These are phyloP conservation scores for Mortierella sp. DNA, from an alignment of 371 early-diverging fungal species.

Conservation along the genomic window DNA sequence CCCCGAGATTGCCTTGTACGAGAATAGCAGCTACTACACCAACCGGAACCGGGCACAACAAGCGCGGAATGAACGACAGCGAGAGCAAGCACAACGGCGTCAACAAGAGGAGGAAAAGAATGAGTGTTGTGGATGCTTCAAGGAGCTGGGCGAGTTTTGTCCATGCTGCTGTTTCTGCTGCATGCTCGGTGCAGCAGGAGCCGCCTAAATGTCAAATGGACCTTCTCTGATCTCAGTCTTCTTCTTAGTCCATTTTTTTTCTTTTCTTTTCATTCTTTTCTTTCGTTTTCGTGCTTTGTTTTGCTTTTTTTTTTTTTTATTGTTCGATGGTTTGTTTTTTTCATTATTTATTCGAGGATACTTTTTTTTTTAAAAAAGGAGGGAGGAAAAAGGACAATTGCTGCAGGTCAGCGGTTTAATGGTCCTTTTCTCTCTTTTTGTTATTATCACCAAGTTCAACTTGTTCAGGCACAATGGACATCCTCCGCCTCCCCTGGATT, in stretches of 20 bases:
- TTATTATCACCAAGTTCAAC: too few species aligned
- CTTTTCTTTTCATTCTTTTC: neutral
- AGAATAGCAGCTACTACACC: conserved; percentile 33
- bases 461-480: too few species aligned
- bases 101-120: conserved; percentile 20
- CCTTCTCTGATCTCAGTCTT: neutral
- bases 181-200: conserved; percentile 33
- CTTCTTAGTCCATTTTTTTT: neutral
- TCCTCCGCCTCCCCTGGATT: too few species aligned
- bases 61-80: conserved; percentile 14
- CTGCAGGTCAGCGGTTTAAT: too few species aligned
- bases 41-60: conserved; percentile 35
- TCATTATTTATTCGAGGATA: neutral
- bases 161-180: conserved; percentile 51
- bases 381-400: too few species aligned
- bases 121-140: conserved; percentile 38
- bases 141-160: conserved; percentile 35
- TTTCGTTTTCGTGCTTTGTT: too few species aligned
- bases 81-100: conserved; percentile 12
- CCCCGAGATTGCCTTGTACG: conserved; percentile 34
- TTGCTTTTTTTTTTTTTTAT: neutral
- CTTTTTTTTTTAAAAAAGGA: neutral
- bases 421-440: too few species aligned
- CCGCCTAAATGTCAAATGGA: neutral
- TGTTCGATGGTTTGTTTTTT: neutral